Evolutionary conservation across 441 rosid species (phyloP).

Genomic region (Brassica balearica): DNA sequence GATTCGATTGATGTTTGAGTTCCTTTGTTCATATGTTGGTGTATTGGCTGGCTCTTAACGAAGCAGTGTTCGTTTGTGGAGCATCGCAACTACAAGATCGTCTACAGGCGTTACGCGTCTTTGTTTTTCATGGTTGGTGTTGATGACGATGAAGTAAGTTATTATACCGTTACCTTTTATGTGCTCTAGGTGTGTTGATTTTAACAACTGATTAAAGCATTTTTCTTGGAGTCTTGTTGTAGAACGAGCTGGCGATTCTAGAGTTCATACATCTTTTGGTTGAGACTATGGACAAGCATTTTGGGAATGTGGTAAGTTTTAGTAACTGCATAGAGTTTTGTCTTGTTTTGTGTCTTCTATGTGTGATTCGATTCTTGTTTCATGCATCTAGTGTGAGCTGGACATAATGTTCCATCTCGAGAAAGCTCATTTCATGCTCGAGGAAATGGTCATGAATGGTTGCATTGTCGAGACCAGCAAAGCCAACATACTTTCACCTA

Average conservation of each 20-base stretch:
- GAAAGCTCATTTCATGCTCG: slow-evolving; percentile 97
- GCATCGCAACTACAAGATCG: slow-evolving; percentile 97
- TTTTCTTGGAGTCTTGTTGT: slow-evolving; percentile 1
- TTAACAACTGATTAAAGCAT: background rate
- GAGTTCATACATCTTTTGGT: slow-evolving; percentile 95
- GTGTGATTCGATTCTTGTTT: slow-evolving; percentile 6
- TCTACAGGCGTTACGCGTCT: slow-evolving; percentile 94
- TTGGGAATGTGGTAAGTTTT: slow-evolving; percentile 84
- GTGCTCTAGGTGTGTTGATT: background rate
- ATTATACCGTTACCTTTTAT: background rate
- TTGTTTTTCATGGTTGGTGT: slow-evolving; percentile 96
- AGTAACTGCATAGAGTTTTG: background rate
- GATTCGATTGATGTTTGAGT: background rate
- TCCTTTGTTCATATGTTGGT: background rate
- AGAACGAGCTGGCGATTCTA: slow-evolving; percentile 96
- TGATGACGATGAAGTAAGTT: slow-evolving; percentile 85
- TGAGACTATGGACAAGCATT: slow-evolving; percentile 94
- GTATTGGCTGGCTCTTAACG: background rate
- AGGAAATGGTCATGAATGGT: slow-evolving; percentile 98
- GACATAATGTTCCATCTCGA: slow-evolving; percentile 98
- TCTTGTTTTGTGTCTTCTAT: slow-evolving; percentile 4
- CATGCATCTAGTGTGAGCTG: slow-evolving; percentile 72
- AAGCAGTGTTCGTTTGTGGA: slow-evolving; percentile 95
- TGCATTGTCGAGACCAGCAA: slow-evolving; percentile 93
- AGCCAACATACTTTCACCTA: slow-evolving; percentile 72